These are phyloP conservation scores for Leccinum subgranulosum DNA, from an alignment of 768 basidiomycete genomes.

Conservation along the genomic window DNA sequence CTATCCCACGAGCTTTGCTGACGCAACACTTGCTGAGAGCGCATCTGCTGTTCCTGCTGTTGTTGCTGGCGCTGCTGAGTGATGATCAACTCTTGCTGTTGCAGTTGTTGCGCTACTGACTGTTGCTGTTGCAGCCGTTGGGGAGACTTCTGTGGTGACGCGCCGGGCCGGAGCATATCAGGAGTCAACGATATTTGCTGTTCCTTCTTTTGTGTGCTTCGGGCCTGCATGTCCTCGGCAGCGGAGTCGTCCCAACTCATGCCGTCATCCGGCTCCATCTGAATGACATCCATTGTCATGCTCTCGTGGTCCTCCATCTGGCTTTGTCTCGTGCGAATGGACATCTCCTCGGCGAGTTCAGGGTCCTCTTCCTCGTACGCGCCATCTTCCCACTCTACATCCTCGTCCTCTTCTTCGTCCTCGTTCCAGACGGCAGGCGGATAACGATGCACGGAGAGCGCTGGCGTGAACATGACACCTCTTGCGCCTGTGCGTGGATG, in stretches of 20 bases:
- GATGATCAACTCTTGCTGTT: conserved; percentile 26
- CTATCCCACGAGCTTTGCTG: conserved; percentile 49
- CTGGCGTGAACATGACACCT: conserved; percentile 69
- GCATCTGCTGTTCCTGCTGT: conserved; percentile 32
- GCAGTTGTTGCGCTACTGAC: conserved; percentile 15
- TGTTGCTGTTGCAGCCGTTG: conserved; percentile 7
- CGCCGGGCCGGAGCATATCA: conserved; percentile 35
- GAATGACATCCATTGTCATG: conserved; percentile 29
- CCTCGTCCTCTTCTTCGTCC: conserved; percentile 60
- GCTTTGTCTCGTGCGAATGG: conserved; percentile 38
- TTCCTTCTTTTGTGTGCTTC: conserved; percentile 26
- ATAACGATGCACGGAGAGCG: conserved; percentile 68
- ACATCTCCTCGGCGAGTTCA: conserved; percentile 57
- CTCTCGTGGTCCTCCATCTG: conserved; percentile 29
- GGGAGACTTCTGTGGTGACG: conserved; percentile 22
- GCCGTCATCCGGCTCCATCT: conserved; percentile 75
- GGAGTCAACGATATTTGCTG: conserved; percentile 27
- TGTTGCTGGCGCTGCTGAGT: conserved; percentile 33
- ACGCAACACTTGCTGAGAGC: conserved; percentile 35
- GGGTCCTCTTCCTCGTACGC: conserved; percentile 69
- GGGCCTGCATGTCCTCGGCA: conserved; percentile 48
- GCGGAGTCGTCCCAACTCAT: conserved; percentile 84
- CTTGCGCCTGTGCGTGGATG: conserved; percentile 31
- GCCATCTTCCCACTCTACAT: conserved; percentile 57
- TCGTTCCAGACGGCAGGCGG: conserved; percentile 83